Evolutionary conservation across 2,329 filamentous ascomycete species (phyloP).

Genomic region (Thermothelomyces thermophilus): DNA sequence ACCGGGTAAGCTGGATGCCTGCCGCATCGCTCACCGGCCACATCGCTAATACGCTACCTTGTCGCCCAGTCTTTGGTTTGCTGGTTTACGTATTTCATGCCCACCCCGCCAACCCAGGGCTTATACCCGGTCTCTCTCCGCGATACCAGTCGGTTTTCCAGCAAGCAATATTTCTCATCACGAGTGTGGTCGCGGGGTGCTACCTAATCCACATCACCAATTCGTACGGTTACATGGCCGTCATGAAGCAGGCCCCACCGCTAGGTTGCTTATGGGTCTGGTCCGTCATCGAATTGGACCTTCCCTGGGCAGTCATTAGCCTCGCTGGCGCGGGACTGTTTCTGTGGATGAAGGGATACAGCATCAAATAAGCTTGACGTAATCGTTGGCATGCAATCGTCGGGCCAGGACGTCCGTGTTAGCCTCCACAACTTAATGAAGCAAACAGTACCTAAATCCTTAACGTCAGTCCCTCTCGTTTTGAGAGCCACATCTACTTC

Average conservation of each 20-base stretch:
- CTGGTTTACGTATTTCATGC: slow-evolving; percentile 53
- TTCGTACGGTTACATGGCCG: slow-evolving; percentile 68
- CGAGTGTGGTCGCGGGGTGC: slow-evolving; percentile 59
- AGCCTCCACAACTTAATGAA: too few species aligned
- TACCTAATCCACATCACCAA: slow-evolving; percentile 81
- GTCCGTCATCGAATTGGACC: slow-evolving; percentile 79
- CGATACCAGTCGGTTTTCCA: slow-evolving; percentile 43
- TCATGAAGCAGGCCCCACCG: slow-evolving; percentile 89
- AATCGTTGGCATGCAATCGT: not conserved
- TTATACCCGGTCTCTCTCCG: slow-evolving; percentile 45
- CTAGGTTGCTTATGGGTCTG: slow-evolving; percentile 89
- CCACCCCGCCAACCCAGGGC: slow-evolving; percentile 40
- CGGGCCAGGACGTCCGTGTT: not conserved
- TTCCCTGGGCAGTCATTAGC: slow-evolving; percentile 57
- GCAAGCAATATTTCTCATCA: slow-evolving; percentile 56
- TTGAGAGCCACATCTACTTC: too few species aligned
- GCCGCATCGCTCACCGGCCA: not conserved
- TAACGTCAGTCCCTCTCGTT: too few species aligned
- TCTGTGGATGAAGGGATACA: slow-evolving; percentile 45
- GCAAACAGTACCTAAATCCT: too few species aligned
- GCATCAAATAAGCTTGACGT: slow-evolving; percentile 28
- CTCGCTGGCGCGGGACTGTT: slow-evolving; percentile 41
- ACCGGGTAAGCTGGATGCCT: slow-evolving; percentile 37
- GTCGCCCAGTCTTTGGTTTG: slow-evolving; percentile 43
- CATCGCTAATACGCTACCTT: slow-evolving; percentile 14